These are phyloP conservation scores for Suillus tomentosus DNA, from an alignment of 768 basidiomycete genomes.

Conservation along the genomic window DNA sequence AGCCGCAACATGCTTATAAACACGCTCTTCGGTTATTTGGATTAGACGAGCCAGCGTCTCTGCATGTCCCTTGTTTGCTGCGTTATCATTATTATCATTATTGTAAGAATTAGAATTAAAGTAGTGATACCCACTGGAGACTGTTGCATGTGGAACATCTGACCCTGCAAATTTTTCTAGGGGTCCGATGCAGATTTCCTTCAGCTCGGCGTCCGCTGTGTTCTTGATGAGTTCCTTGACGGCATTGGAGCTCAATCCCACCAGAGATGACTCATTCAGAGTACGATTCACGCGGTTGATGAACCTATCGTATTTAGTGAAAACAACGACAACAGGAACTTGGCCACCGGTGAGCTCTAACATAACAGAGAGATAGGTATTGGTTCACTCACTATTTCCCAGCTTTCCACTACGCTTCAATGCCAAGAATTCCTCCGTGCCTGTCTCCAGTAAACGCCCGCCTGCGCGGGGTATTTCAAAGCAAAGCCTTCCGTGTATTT, in stretches of 20 bases:
- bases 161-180: background rate
- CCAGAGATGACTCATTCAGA: background rate
- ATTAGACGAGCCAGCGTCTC: background rate
- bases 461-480: background rate
- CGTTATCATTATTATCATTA: background rate
- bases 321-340: background rate
- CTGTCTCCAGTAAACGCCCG: background rate
- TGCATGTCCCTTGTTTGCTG: background rate
- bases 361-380: background rate
- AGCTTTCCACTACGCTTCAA: constrained; percentile 2
- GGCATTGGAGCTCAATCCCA: background rate
- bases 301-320: background rate
- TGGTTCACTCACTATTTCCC: background rate
- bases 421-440: background rate
- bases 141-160: background rate
- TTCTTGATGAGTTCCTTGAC: background rate
- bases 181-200: background rate
- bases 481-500: background rate
- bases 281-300: background rate
- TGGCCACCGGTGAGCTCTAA: background rate
- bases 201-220: background rate
- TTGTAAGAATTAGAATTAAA: background rate
- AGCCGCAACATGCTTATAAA: background rate
- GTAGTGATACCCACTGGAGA: background rate
- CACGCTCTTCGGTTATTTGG: background rate